Base-by-base conservation (phyloP, 176 grass and related monocot species). In the Carex kokanica region DNA sequence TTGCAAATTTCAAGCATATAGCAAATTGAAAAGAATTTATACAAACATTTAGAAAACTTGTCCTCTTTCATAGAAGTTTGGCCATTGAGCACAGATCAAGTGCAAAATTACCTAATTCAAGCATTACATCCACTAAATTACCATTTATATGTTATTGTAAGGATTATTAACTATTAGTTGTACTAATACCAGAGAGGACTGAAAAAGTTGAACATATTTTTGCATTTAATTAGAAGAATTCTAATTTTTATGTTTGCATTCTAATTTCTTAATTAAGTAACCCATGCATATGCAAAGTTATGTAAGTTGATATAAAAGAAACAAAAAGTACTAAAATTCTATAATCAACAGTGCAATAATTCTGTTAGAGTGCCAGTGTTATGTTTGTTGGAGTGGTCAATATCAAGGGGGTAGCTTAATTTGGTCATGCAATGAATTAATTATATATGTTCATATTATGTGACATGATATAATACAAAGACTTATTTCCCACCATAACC, bases 301-400 rank as follows among this genome's bases (percentile, higher is more conserved):
- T 34, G 3, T 49, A 49, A 49, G 0, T 6, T 17, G 1, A 38
- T 38, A 38, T 38, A 69, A 40, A 17, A 75, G 36, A 38, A 38
- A 6, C 36, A 38, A 38, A 38, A 38, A 0, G 36, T 54, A 75
- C 12, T 1, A 54, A 49, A 6, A 23, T 68, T 7, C 8, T 8
- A 52, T 4, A 75, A 54, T 75, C 2, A 49, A 49, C 10, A 75
- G 23, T 75, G 24, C 79, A 52, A 23, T 66, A 23, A 16, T 40
- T 82, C 59, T 82, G 60, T 82, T 82, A 49, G 43, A 60, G 66
- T 47, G 79, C 36, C 54, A 47, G 57, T 81, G 61, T 81, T 81
- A 81, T 38, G 79, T 81, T 81, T 51, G 79, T 81, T 81, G 57
- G 8, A 64, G 59, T 81, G 18, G 79, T 81, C 79, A 63, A 49